Evolutionary conservation across 768 basidiomycete species (phyloP), one percentile per base, ranked within the genome.

Genomic region (Collybiopsis confluens): DNA sequence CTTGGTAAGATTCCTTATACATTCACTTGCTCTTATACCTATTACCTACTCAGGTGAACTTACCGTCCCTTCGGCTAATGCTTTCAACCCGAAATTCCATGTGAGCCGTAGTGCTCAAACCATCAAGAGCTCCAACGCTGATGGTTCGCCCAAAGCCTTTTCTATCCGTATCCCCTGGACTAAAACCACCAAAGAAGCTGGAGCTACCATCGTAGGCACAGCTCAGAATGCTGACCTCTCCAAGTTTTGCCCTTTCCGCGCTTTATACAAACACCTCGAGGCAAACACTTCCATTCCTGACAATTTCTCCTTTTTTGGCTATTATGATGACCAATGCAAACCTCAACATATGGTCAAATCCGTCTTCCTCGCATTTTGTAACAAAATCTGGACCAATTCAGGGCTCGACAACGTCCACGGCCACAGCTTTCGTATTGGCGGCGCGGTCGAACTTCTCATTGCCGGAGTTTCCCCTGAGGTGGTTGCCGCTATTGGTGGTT

Each of bases 121-220:
- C 24, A 9, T 15, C 35, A 9, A 41, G 16, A 38, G 8, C 6
- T n/a, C 7, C 6, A 7, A 30, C 10, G 8, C 42, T 18, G 18
- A 43, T 20, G 7, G 48, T 21, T n/a, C 45, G 21, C 27, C 45
- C 11, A 18, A 27, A 11, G 61, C 54, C 36, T 55, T 63, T 8
- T 54, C 58, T 8, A 61, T 58, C 18, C 66, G 64, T 30, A 68
- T 75, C 8, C 72, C 73, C 0, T 70, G 68, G 64, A 65, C 69
- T 0, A 73, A 74, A 49, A 68, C 67, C 0, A 69, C 67, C 0
- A 33, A 51, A 0, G 27, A 59, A 5, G 30, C 36, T 0, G 66
- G 73, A 4, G 66, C 1, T 55, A 64, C 20, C 58, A 69, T n/a
- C 56, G 64, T 3, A 44, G 70, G 23, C 66, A 63, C 2, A 27